Percentiles rank a stretch among this genome's conserved stretches.
Conservation (phyloP, 257 asterid genomes). For the Capsicum pubescens region DNA sequence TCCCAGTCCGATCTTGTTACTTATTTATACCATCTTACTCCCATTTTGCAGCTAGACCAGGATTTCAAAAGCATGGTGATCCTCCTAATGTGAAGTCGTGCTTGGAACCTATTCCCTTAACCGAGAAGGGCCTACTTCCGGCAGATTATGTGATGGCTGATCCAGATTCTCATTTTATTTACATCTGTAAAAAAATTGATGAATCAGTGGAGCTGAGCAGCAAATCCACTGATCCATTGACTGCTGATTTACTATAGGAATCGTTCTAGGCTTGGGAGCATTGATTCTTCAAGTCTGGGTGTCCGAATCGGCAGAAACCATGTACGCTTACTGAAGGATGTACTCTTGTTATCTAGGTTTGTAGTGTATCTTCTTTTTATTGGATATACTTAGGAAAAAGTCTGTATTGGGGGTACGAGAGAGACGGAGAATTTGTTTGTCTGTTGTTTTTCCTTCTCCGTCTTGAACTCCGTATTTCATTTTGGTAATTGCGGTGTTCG, state of each 20-base stretch:
- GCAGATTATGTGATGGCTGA: constrained; percentile 77
- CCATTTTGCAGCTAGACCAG: constrained; percentile 84
- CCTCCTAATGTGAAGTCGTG: constrained; percentile 46
- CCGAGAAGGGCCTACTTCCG: constrained; percentile 82
- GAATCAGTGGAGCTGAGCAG: constrained; percentile 37
- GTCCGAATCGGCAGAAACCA: neutral
- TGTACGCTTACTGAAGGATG: neutral
- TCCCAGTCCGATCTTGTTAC: neutral
- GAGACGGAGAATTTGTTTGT: neutral
- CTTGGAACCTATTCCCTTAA: constrained; percentile 69
- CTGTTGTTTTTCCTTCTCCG: neutral
- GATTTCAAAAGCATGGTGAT: constrained; percentile 68
- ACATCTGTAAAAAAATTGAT: constrained; percentile 67
- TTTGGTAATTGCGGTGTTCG: neutral
- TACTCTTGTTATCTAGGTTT: neutral
- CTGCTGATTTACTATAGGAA: constrained; percentile 37
- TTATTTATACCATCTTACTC: constrained; percentile 24
- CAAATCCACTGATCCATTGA: constrained; percentile 38
- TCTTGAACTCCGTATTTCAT: neutral
- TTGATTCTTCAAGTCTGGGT: constrained; percentile 24
- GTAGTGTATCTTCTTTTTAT: neutral
- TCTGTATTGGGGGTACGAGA: neutral
- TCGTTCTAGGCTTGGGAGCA: neutral
- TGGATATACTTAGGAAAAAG: neutral
- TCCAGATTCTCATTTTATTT: constrained; percentile 94